These are phyloP conservation scores for Arthrocladium fulminans DNA, from an alignment of 2,329 filamentous ascomycete genomes.

Conservation along the genomic window DNA sequence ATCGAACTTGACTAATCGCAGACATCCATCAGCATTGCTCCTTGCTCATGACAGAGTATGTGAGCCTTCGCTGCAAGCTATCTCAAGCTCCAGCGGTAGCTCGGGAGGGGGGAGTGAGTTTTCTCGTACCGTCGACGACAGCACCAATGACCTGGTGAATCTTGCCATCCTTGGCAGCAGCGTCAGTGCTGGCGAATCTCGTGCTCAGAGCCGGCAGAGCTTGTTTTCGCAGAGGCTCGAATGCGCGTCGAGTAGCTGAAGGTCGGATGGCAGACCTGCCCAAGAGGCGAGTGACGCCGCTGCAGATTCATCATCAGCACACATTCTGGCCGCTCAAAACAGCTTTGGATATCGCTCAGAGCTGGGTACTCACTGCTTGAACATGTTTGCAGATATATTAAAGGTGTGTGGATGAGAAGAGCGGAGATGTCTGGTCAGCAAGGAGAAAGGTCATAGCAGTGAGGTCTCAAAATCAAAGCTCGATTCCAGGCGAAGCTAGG, in stretches of 20 bases:
- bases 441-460: conserved; percentile 3
- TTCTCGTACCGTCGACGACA: conserved; percentile 77
- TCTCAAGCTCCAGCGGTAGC: conserved; percentile 32
- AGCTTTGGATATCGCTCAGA: conserved; percentile 9
- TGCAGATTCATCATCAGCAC: conserved; percentile 29
- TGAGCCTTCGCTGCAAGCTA: conserved; percentile 23
- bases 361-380: conserved; percentile 48
- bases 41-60: conserved; percentile 9
- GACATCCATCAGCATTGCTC: conserved; percentile 13
- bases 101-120: conserved; percentile 18
- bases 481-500: not conserved
- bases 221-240: conserved; percentile 49
- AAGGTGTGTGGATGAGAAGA: conserved; percentile 9
- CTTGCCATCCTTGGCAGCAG: conserved; percentile 28
- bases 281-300: conserved; percentile 58
- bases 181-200: conserved; percentile 54
- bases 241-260: conserved; percentile 46
- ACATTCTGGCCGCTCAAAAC: conserved; percentile 31
- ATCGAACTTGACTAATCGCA: conserved; percentile 85
- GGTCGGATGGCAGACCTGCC: conserved; percentile 50
- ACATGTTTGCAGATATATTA: conserved; percentile 41
- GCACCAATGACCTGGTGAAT: conserved; percentile 84
- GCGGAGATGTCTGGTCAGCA: conserved; percentile 8
- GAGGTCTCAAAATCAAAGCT: conserved; percentile 3
- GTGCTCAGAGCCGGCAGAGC: conserved; percentile 51